Conservation (phyloP, 1,139 yeast genomes). For the Arxiozyma bovina region DNA sequence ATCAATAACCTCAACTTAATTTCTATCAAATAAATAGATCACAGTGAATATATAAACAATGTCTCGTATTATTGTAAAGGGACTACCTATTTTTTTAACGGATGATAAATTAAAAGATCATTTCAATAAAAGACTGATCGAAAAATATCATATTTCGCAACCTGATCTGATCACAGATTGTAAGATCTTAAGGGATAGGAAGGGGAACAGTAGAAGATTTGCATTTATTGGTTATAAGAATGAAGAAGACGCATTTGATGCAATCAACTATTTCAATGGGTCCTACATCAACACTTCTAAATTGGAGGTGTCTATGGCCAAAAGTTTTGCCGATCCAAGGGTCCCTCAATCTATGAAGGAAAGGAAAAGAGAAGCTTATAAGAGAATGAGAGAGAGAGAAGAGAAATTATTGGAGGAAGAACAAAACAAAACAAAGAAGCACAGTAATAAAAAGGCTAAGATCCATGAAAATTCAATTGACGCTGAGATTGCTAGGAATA, state of each 20-base stretch:
- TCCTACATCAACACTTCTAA: slow-evolving; percentile 78
- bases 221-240: slow-evolving; percentile 84
- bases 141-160: slow-evolving; percentile 28
- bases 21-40: too few relatives aligned
- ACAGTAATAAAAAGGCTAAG: slow-evolving; percentile 19
- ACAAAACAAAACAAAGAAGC: slow-evolving; percentile 31
- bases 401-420: slow-evolving; percentile 39
- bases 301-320: slow-evolving; percentile 73
- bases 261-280: slow-evolving; percentile 65
- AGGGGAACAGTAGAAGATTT: slow-evolving; percentile 85
- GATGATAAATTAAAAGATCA: slow-evolving; percentile 69
- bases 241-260: slow-evolving; percentile 63
- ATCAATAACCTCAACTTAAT: too few relatives aligned
- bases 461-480: slow-evolving; percentile 35
- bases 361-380: slow-evolving; percentile 47
- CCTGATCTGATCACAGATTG: slow-evolving; percentile 67
- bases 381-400: slow-evolving; percentile 47
- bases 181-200: slow-evolving; percentile 66
- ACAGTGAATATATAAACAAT: slow-evolving; percentile 18
- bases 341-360: slow-evolving; percentile 71
- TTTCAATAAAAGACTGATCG: slow-evolving; percentile 43
- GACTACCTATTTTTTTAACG: slow-evolving; percentile 70
- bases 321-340: slow-evolving; percentile 70
- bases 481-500: slow-evolving; percentile 53
- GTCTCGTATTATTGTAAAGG: slow-evolving; percentile 96